Evolutionary conservation across 805 yeast species (phyloP), one percentile per base, ranked within the genome.

Genomic region (Brettanomyces sp.): DNA sequence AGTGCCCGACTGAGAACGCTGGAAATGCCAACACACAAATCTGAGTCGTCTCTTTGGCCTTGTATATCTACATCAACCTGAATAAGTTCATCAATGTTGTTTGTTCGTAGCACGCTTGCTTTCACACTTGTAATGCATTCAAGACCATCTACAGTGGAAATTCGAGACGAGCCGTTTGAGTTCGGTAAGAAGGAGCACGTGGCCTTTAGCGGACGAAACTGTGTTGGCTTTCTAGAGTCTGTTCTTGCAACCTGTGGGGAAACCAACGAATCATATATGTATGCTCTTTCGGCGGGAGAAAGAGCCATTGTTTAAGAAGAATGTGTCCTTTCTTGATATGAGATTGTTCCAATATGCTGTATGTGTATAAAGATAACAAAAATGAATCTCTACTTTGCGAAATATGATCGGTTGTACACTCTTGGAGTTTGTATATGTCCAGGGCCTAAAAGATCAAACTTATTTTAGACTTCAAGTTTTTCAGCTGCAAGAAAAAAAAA

Each of bases 41-140:
- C 68, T 5, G 93, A 80, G 59, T 87, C 95, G 53, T 88, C 95
- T 59, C 93, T 74, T 55, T 75, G 72, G 1, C 93, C 93, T 21
- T 81, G 74, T n/a, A 85, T 75, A 55, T 86, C 95, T 13, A 91
- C 79, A 45, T 86, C 95, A 28, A 89, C 80, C 40, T 80, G 79
- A 8, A 90, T 67, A 35, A 87, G 65, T 18, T 75, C 78, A 0
- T 69, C 55, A 14, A 74, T 72, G 21, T 55, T 48, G 50, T 64
- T 48, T 2, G 59, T 47, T 33, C 54, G 46, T 44, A 86, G 85
- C 3, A 90, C 96, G 56, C 85, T 84, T 11, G 90, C 78, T 64
- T 93, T 93, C 42, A 91, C 75, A 57, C 97, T 93, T 4, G 88
- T 91, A 33, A 93, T 82, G 56, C 96, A 88, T 64, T 93, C 98